phyloP scores from a whole-genome alignment of 768 basidiomycete genomes.

The Leucosporidium creatinivorum region DNA sequence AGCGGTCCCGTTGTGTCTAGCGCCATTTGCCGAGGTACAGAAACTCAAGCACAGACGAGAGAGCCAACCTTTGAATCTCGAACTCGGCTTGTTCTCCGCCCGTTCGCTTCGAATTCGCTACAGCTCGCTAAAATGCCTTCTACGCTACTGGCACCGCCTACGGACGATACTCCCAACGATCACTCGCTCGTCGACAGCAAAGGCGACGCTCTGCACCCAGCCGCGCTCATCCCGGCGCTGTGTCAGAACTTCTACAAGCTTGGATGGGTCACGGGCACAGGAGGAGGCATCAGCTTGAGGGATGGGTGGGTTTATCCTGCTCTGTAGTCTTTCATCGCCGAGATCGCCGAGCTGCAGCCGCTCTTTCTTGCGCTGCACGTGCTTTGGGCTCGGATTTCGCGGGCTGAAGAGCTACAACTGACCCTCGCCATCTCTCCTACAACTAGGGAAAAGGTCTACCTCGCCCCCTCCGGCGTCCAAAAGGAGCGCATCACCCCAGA shows the following conservation, averaged over 20 bases:
- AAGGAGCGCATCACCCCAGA: constrained; percentile 74
- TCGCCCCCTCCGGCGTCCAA: constrained; percentile 83
- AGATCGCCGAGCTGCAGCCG: no score
- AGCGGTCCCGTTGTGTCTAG: no score
- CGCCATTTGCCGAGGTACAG: no score
- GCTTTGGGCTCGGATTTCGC: constrained; percentile 8
- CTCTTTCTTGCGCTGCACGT: background rate
- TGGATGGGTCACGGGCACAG: constrained; percentile 90
- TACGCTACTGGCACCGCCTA: constrained; percentile 14
- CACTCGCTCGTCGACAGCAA: constrained; percentile 38
- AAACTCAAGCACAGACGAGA: no score
- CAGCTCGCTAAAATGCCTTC: no score
- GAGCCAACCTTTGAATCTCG: no score
- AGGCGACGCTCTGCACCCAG: constrained; percentile 55
- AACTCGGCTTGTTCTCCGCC: no score
- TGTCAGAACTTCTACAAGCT: constrained; percentile 76
- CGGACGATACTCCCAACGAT: constrained; percentile 22
- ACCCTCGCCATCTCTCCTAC: background rate
- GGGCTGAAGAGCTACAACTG: background rate
- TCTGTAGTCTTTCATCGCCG: background rate
- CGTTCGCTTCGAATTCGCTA: no score
- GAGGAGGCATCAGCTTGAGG: constrained; percentile 43
- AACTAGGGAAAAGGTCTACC: constrained; percentile 59
- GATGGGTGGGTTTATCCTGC: constrained; percentile 31
- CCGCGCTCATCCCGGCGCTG: constrained; percentile 81